These are phyloP conservation scores for Plicaturopsis crispa DNA, from an alignment of 768 basidiomycete species.

Conservation along the genomic window DNA sequence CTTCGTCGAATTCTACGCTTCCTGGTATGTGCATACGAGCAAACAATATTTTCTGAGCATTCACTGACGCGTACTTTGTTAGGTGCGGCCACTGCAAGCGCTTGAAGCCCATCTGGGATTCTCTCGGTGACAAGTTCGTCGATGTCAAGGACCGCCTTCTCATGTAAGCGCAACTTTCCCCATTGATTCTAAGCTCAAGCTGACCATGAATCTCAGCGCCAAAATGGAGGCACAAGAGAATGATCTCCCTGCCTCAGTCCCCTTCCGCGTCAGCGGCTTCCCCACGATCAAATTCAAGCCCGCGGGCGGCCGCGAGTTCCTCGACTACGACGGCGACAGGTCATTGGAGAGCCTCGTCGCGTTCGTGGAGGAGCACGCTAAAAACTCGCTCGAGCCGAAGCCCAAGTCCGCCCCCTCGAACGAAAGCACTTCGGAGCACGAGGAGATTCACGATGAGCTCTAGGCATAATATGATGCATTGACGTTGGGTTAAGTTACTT, in stretches of 20 bases:
- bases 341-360: conserved; percentile 79
- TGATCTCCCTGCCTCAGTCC: conserved; percentile 82
- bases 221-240: conserved; percentile 98
- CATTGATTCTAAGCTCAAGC: not conserved
- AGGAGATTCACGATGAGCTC: conserved; percentile 19
- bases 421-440: conserved; percentile 6
- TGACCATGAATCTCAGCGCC: conserved; percentile 40
- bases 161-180: conserved; percentile 50
- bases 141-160: conserved; percentile 63
- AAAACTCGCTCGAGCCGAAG: conserved; percentile 55
- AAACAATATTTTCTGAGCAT: no score
- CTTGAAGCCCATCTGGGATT: conserved; percentile 91
- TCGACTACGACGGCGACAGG: conserved; percentile 92
- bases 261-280: conserved; percentile 85
- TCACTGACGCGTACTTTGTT: conserved; percentile 1
- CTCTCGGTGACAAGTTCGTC: conserved; percentile 79
- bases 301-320: conserved; percentile 78
- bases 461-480: no score
- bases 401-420: conserved; percentile 14
- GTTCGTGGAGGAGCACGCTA: conserved; percentile 76
- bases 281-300: conserved; percentile 96
- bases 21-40: conserved; percentile 55
- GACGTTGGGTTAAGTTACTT: no score
- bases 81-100: conserved; percentile 97
- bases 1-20: conserved; percentile 94